Conservation (phyloP, 2,329 filamentous ascomycete species). For the Kalmusia sp. region DNA sequence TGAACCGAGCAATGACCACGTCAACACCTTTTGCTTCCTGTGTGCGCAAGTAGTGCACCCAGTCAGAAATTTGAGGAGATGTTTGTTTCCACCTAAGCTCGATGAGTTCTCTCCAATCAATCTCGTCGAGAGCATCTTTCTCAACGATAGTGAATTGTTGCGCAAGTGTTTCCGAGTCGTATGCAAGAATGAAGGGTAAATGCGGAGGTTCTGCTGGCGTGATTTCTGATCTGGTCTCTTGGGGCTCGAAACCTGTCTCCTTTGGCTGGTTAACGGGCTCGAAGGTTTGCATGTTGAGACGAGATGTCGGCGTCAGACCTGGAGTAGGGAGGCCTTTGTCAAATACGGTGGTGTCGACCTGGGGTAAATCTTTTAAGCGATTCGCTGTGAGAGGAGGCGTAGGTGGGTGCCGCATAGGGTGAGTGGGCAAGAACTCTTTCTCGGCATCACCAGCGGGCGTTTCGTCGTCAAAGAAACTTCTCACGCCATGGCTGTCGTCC, state of each 20-base stretch:
- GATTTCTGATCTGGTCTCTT: conserved; percentile 24
- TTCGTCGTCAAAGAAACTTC: conserved; percentile 60
- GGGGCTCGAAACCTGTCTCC: conserved; percentile 32
- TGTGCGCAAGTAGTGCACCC: conserved; percentile 80
- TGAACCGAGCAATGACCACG: conserved; percentile 85
- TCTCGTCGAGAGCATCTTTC: conserved; percentile 83
- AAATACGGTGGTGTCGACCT: conserved; percentile 37
- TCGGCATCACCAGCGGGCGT: conserved; percentile 43
- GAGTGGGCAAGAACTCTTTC: conserved; percentile 32
- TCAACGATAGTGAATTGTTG: conserved; percentile 87
- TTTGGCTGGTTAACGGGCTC: conserved; percentile 23
- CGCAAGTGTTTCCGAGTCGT: conserved; percentile 78
- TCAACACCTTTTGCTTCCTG: conserved; percentile 78
- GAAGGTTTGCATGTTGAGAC: conserved; percentile 31
- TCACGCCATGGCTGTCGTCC: conserved; percentile 48
- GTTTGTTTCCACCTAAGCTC: conserved; percentile 83
- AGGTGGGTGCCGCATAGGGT: conserved; percentile 48
- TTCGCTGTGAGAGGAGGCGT: conserved; percentile 53
- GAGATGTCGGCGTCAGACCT: conserved; percentile 44
- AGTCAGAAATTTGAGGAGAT: conserved; percentile 72
- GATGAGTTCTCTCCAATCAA: conserved; percentile 87
- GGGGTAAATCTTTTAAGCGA: conserved; percentile 29
- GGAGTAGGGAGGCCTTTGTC: conserved; percentile 46
- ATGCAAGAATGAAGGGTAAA: conserved; percentile 80
- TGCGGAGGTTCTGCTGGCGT: conserved; percentile 55